Conservation (phyloP, 2,329 filamentous ascomycete genomes). For the Neopestalotiopsis clavispora region DNA sequence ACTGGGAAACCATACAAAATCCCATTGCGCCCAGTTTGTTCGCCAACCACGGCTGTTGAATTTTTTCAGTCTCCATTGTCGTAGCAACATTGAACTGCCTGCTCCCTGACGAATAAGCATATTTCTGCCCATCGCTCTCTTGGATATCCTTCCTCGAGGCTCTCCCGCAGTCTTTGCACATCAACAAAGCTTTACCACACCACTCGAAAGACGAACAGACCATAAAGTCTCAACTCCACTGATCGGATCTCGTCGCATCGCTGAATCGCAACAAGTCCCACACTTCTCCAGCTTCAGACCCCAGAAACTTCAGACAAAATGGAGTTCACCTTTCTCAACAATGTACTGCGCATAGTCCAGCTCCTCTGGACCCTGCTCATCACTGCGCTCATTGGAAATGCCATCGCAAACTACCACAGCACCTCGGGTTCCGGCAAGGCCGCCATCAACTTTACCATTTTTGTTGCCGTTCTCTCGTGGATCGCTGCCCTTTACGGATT, state of each 20-base stretch:
- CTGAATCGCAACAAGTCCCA: background rate
- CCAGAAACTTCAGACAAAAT: conserved; percentile 11
- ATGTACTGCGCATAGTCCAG: conserved; percentile 53
- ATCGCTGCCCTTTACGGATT: conserved; percentile 59
- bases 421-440: conserved; percentile 47
- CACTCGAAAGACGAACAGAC: background rate
- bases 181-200: background rate
- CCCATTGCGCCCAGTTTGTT: background rate
- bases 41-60: background rate
- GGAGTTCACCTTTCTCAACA: conserved; percentile 46
- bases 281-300: background rate
- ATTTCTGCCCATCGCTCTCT: background rate
- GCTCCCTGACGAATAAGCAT: background rate
- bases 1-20: conserved; percentile 18
- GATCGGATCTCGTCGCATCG: background rate
- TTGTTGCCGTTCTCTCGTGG: conserved; percentile 70
- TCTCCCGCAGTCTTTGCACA: background rate
- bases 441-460: conserved; percentile 71
- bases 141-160: background rate
- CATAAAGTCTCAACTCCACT: background rate
- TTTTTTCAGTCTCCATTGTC: background rate
- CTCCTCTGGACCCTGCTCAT: conserved; percentile 58
- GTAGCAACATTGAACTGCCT: background rate
- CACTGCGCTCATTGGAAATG: conserved; percentile 62
- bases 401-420: conserved; percentile 56